Conservation (phyloP, 805 yeast genomes). For the Ogataea pilisensis region DNA sequence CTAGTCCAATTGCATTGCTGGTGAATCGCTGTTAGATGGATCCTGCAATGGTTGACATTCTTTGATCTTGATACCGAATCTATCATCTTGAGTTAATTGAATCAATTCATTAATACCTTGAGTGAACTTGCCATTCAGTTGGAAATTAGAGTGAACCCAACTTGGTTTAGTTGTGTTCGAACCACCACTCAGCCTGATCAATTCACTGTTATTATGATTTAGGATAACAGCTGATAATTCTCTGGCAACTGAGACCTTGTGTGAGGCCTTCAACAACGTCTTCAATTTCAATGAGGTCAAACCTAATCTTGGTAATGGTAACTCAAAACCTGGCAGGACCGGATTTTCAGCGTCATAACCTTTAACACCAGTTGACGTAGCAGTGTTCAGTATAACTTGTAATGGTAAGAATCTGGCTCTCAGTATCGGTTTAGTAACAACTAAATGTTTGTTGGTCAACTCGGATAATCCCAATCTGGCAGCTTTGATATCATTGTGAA, state of each 20-base stretch:
- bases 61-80: conserved; percentile 64
- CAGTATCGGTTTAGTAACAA: conserved; percentile 69
- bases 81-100: conserved; percentile 57
- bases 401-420: conserved; percentile 72
- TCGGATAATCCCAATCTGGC: conserved; percentile 77
- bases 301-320: conserved; percentile 72
- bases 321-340: conserved; percentile 64
- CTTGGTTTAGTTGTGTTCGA: conserved; percentile 62
- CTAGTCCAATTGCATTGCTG: conserved; percentile 9
- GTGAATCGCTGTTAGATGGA: conserved; percentile 5
- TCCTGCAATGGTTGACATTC: conserved; percentile 56
- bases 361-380: conserved; percentile 63
- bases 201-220: conserved; percentile 43
- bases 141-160: conserved; percentile 82
- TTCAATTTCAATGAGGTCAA: conserved; percentile 65
- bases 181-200: conserved; percentile 82
- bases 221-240: conserved; percentile 74
- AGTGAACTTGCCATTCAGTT: conserved; percentile 45
- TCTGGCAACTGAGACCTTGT: conserved; percentile 62
- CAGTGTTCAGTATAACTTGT: conserved; percentile 53
- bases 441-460: conserved; percentile 72
- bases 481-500: conserved; percentile 53
- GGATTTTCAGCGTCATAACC: conserved; percentile 67
- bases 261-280: conserved; percentile 53
- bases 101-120: conserved; percentile 52